Conservation (phyloP, 2,329 filamentous ascomycete genomes). For the Penicillium glabrum region DNA sequence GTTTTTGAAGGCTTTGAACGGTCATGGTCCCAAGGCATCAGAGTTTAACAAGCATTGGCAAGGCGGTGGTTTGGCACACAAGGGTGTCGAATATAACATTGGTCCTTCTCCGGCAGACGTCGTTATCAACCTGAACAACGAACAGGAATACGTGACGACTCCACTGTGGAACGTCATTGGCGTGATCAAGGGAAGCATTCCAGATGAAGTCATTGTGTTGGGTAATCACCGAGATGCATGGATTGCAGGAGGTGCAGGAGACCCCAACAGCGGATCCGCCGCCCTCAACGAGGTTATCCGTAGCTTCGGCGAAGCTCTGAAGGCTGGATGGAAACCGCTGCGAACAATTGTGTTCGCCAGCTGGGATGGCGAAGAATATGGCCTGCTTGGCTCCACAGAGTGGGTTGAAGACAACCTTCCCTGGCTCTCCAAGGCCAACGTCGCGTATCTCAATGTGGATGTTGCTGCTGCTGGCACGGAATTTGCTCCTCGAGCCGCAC, state of each 20-base stretch:
- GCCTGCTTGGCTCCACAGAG: constrained; percentile 81
- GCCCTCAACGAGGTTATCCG: constrained; percentile 76
- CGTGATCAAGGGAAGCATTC: constrained; percentile 81
- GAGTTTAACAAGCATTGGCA: constrained; percentile 74
- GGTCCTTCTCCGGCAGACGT: constrained; percentile 75
- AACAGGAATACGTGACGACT: constrained; percentile 79
- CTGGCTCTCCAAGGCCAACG: constrained; percentile 70
- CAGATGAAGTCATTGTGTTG: constrained; percentile 81
- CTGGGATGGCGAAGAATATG: constrained; percentile 84
- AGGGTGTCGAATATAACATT: constrained; percentile 80
- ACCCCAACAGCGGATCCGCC: constrained; percentile 81
- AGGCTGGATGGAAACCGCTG: constrained; percentile 76
- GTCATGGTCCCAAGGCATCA: constrained; percentile 74
- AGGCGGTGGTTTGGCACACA: constrained; percentile 71
- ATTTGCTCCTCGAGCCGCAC: constrained; percentile 69
- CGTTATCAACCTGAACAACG: constrained; percentile 71
- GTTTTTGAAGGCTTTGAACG: constrained; percentile 85
- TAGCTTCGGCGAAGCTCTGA: constrained; percentile 69
- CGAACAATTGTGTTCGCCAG: constrained; percentile 90
- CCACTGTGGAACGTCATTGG: constrained; percentile 91
- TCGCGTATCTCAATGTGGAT: constrained; percentile 87
- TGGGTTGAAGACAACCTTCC: constrained; percentile 90
- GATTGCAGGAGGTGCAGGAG: constrained; percentile 80
- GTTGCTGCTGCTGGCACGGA: constrained; percentile 65
- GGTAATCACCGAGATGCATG: constrained; percentile 93